Percentiles rank a stretch among this genome's conserved stretches.
phyloP scores from a whole-genome alignment of 1,284 basidiomycete species.

The Apiotrichum brassicae region DNA sequence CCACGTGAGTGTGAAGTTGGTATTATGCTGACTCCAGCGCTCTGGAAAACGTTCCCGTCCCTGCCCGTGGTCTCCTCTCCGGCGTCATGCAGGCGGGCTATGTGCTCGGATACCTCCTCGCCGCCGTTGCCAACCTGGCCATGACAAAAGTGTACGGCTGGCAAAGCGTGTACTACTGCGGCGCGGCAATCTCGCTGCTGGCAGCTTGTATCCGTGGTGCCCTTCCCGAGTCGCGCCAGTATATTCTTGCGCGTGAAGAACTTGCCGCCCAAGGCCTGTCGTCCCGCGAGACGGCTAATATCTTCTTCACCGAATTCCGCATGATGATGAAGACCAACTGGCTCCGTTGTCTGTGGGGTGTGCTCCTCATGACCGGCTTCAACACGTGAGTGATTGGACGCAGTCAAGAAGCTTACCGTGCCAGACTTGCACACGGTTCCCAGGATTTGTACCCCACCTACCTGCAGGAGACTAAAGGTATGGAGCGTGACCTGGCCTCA shows the following conservation, averaged over 20 bases:
- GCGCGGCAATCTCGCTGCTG: constrained; percentile 60
- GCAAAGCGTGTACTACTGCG: constrained; percentile 49
- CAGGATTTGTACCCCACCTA: constrained; percentile 48
- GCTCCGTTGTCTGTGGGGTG: constrained; percentile 72
- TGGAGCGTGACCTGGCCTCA: constrained; percentile 57
- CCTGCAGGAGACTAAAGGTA: constrained; percentile 22
- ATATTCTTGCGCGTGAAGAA: constrained; percentile 46
- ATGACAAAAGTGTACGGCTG: constrained; percentile 40
- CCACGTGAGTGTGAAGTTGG: constrained; percentile 15
- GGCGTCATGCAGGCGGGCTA: constrained; percentile 78
- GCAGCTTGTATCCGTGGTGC: constrained; percentile 65
- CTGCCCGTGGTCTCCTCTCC: constrained; percentile 74
- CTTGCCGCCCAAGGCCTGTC: constrained; percentile 43
- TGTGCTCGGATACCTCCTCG: constrained; percentile 49
- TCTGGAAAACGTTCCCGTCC: constrained; percentile 80
- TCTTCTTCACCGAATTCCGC: constrained; percentile 64
- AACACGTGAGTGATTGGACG: neutral
- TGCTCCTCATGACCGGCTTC: constrained; percentile 43
- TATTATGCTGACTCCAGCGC: constrained; percentile 50
- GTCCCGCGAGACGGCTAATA: constrained; percentile 57
- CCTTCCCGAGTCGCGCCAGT: constrained; percentile 74
- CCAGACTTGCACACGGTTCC: constrained; percentile 42
- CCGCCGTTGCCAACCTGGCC: constrained; percentile 57
- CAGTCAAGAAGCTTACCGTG: neutral
- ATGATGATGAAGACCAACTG: constrained; percentile 71